Conservation (phyloP, 257 asterid genomes). For the Petrea volubilis region DNA sequence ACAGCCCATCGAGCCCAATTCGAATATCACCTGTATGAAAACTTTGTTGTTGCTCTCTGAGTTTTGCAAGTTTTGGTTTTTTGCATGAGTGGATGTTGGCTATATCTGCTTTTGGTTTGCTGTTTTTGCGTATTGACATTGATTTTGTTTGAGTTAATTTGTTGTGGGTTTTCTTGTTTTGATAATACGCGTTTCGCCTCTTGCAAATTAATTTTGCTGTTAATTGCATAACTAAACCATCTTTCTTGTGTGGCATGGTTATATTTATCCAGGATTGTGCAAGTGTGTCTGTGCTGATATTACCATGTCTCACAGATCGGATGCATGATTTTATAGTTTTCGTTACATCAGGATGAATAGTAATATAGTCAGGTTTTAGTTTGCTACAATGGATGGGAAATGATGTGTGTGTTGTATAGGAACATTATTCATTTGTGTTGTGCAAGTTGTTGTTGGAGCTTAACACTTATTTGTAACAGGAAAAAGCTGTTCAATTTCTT, state of each 20-base stretch:
- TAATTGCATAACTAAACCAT: background rate
- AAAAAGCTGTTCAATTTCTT: background rate
- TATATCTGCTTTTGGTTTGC: background rate
- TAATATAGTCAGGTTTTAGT: background rate
- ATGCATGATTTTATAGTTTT: conserved; percentile 8
- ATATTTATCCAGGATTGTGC: background rate
- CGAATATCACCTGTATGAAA: conserved; percentile 64
- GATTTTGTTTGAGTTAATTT: conserved; percentile 5
- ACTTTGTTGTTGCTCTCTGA: background rate
- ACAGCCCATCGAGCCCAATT: conserved; percentile 52
- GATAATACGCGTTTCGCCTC: background rate
- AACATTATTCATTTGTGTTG: background rate
- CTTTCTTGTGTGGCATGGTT: background rate
- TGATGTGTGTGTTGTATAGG: background rate
- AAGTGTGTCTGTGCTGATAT: background rate
- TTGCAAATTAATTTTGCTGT: background rate
- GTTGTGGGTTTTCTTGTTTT: background rate
- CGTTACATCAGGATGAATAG: background rate
- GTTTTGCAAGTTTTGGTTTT: background rate
- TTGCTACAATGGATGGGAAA: background rate
- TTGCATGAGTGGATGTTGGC: background rate
- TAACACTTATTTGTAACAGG: background rate
- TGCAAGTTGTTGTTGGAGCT: background rate
- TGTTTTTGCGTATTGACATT: background rate
- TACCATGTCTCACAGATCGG: background rate